Evolutionary conservation across 352 stramenopile species (phyloP).

Genomic region (Globisporangium paroecandrum): DNA sequence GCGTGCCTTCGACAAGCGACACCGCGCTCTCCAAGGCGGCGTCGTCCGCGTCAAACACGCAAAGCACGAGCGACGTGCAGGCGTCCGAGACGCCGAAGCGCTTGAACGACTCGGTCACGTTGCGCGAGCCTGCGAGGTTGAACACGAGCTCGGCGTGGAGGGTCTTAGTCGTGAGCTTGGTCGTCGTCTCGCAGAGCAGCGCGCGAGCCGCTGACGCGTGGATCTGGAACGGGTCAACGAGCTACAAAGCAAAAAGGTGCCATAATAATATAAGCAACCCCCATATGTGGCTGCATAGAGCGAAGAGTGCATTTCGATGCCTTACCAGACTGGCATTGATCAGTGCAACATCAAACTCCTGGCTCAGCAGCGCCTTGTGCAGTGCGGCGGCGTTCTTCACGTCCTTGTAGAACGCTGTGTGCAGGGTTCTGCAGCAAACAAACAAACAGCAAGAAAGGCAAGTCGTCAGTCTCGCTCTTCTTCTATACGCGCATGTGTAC

Average conservation of each 20-base stretch:
- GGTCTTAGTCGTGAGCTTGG: slow-evolving; percentile 64
- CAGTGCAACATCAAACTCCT: slow-evolving; percentile 67
- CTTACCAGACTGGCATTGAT: slow-evolving; percentile 71
- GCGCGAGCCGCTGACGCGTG: slow-evolving; percentile 66
- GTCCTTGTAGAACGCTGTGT: slow-evolving; percentile 66
- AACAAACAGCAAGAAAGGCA: neutral
- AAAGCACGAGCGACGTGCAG: slow-evolving; percentile 62
- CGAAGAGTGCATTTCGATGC: neutral
- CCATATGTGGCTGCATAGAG: neutral
- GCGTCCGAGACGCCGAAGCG: slow-evolving; percentile 65
- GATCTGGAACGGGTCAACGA: slow-evolving; percentile 75
- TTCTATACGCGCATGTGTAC: neutral
- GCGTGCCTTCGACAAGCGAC: slow-evolving; percentile 51
- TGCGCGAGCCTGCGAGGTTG: slow-evolving; percentile 80
- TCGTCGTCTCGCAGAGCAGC: slow-evolving; percentile 60
- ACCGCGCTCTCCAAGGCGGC: slow-evolving; percentile 28
- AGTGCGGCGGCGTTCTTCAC: slow-evolving; percentile 67
- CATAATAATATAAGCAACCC: slow-evolving; percentile 2
- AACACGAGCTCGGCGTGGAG: slow-evolving; percentile 84
- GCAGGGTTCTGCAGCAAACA: slow-evolving; percentile 43
- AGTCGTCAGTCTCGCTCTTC: neutral
- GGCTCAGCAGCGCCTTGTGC: slow-evolving; percentile 51
- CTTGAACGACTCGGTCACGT: slow-evolving; percentile 80
- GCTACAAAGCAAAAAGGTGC: slow-evolving; percentile 23
- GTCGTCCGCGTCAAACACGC: slow-evolving; percentile 69